Conservation (phyloP, 164 flowering plant species). For the Warburgia ugandensis region DNA sequence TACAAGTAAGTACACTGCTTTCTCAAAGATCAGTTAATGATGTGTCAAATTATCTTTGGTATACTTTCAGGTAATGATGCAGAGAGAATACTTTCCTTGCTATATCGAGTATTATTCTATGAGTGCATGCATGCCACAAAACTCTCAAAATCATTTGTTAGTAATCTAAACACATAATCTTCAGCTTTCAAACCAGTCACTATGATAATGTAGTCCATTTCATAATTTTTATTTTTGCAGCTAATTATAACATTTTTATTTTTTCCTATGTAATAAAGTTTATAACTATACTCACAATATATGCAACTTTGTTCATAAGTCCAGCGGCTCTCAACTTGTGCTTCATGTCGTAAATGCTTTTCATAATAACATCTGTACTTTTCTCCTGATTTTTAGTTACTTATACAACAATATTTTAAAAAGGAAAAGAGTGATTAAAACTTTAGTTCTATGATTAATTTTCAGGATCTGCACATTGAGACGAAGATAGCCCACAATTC, state of each 20-base stretch:
- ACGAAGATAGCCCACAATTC: conserved; percentile 15
- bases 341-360: conserved; percentile 51
- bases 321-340: conserved; percentile 17
- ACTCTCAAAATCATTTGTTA: no score
- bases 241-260: not conserved
- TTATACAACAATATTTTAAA: not conserved
- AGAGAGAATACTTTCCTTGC: not conserved
- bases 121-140: not conserved
- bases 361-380: conserved; percentile 53
- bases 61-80: conserved; percentile 66
- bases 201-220: no score
- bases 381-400: not conserved
- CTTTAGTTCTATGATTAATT: not conserved
- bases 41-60: conserved; percentile 63
- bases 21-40: conserved; percentile 39
- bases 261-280: not conserved
- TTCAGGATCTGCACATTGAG: conserved; percentile 66
- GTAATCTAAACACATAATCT: no score
- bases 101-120: not conserved
- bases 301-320: conserved; percentile 34
- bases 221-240: not conserved
- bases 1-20: conserved; percentile 42
- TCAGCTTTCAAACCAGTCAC: no score
- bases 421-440: not conserved
- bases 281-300: not conserved